Base-by-base conservation (phyloP, 2,329 filamentous ascomycete species). In the Hypoxylon sp. region DNA sequence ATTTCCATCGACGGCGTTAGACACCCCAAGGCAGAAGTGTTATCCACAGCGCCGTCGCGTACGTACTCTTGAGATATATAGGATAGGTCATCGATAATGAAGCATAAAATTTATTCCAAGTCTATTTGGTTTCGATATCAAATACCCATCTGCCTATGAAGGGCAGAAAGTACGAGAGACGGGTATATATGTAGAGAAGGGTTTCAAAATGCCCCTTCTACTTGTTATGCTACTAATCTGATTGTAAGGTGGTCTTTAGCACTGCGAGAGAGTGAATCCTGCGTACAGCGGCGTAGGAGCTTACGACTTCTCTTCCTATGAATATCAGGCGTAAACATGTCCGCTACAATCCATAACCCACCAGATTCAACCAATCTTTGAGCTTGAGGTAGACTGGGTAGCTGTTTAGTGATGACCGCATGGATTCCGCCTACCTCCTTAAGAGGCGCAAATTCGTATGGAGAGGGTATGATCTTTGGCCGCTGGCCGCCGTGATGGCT, bases 311-410 rank as follows among this genome's bases (percentile, higher is more conserved):
- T 26, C 15, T 35, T 20, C 21, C 31, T 21, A 13, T 8, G 10
- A 1, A 8, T 17, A n/a, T n/a, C n/a, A 42, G 51, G 37, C 6
- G 31, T 20, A 18, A 21, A 26, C 17, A 10, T 18, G 10, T 7
- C 15, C 41, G 53, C 49, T 6, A 35, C 20, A 29, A 10, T 18
- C 49, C 48, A 52, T 10, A n/a, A 24, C 10, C 26, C 48, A 3
- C 31, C 15, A 6, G 21, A 41, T 41, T 29, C 15, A 21, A 46
- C 29, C 6, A 55, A 31, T 3, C 21, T 15, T 13, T 49, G 58
- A 11, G 51, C 48, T 3, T 15, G 27, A 13, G 17, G 27, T 3
- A 37, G n/a, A 4, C 24, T 41, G 10, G 27, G 46, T 26, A 48
- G 26, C 7, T 9, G 10, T 10, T 6, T 29, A 20, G 48, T 31